Conservation (phyloP, 441 rosid species). For the Erodium moschatum region DNA sequence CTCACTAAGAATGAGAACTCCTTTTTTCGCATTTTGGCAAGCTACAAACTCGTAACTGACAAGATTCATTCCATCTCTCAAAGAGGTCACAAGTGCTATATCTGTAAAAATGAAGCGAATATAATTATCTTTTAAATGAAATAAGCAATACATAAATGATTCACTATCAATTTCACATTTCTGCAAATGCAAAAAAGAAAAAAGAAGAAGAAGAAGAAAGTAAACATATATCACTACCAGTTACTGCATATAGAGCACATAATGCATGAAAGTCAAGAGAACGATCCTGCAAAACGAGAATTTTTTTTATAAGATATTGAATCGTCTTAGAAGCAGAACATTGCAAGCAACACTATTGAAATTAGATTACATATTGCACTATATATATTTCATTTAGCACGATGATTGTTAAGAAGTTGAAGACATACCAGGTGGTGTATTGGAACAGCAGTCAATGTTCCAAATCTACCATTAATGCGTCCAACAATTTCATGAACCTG, state of each 20-base stretch:
- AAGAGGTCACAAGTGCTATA: conserved; percentile 92
- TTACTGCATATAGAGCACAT: conserved; percentile 93
- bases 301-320: not conserved
- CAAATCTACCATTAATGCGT: conserved; percentile 98
- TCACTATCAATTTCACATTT: not conserved
- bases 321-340: not conserved
- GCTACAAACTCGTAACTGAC: conserved; percentile 99
- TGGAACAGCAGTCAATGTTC: conserved; percentile 86
- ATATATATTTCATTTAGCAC: not conserved
- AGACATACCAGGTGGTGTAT: conserved; percentile 90
- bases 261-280: conserved; percentile 76
- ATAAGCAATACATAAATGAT: not conserved
- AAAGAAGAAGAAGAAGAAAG: conserved; percentile 1
- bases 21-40: conserved; percentile 92
- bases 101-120: conserved; percentile 34
- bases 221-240: conserved; percentile 44
- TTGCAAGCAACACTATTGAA: not conserved
- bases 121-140: not conserved
- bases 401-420: conserved; percentile 13
- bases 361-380: conserved; percentile 5
- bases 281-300: conserved; percentile 58
- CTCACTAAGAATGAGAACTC: conserved; percentile 98
- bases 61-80: conserved; percentile 99
- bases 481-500: conserved; percentile 99
- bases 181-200: not conserved